Evolutionary conservation across 2,329 filamentous ascomycete genomes (phyloP).

Genomic region (Xylaria sp.): DNA sequence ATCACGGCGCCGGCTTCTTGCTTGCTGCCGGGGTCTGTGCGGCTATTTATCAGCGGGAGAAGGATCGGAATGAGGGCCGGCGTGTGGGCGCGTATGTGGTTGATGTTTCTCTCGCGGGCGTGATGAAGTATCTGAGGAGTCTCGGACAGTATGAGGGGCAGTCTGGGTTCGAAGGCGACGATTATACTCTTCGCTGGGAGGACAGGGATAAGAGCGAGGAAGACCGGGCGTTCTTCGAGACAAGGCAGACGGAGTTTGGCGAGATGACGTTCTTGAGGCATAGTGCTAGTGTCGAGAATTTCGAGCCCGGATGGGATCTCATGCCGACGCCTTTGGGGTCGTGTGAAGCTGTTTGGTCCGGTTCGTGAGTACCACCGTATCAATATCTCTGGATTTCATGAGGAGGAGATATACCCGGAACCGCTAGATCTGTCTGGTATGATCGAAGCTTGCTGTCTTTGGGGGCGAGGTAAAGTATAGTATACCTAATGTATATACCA

Average conservation of each 20-base stretch:
- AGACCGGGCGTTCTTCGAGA: conserved; percentile 54
- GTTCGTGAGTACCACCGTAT: too few relatives aligned
- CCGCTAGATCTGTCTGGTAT: too few relatives aligned
- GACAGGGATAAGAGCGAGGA: conserved; percentile 37
- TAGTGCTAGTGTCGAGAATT: conserved; percentile 57
- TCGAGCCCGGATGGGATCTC: conserved; percentile 58
- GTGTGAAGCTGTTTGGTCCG: conserved; percentile 56
- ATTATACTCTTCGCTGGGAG: conserved; percentile 32
- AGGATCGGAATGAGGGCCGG: conserved; percentile 47
- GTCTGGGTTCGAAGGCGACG: conserved; percentile 55
- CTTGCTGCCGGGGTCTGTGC: conserved; percentile 63
- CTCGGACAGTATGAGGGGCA: conserved; percentile 60
- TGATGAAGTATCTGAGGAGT: conserved; percentile 65
- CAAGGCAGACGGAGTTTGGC: conserved; percentile 57
- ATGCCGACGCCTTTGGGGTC: conserved; percentile 63
- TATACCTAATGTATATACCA: too few relatives aligned
- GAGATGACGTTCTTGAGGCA: conserved; percentile 59
- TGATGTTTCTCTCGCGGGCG: conserved; percentile 64
- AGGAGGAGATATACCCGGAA: too few relatives aligned
- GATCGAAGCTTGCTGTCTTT: too few relatives aligned
- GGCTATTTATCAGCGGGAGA: conserved; percentile 59
- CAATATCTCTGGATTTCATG: too few relatives aligned
- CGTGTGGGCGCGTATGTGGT: conserved; percentile 58
- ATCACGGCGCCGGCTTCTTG: conserved; percentile 65
- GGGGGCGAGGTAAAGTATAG: too few relatives aligned